These are phyloP conservation scores for Dryadomyces quercivorus DNA, from an alignment of 2,329 filamentous ascomycete species.

Conservation along the genomic window DNA sequence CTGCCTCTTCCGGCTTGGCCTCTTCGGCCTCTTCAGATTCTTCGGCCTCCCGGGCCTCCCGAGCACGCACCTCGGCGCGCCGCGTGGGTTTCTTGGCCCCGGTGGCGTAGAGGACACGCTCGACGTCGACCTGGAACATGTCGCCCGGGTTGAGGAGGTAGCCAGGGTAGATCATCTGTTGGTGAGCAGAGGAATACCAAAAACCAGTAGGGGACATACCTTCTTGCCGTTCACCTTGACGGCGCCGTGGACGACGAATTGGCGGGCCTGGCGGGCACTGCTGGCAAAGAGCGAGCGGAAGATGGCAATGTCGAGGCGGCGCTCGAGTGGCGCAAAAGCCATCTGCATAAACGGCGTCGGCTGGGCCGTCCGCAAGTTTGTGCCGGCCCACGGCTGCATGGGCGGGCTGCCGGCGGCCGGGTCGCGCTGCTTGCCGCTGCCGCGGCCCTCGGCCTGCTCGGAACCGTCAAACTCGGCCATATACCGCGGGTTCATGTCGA, in stretches of 20 bases:
- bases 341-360: constrained; percentile 88
- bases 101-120: constrained; percentile 79
- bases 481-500: constrained; percentile 72
- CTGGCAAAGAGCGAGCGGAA: constrained; percentile 91
- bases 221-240: constrained; percentile 96
- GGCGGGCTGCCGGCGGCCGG: constrained; percentile 3
- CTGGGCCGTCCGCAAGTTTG: constrained; percentile 20
- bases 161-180: constrained; percentile 77
- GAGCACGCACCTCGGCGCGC: constrained; percentile 8
- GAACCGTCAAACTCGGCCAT: constrained; percentile 74
- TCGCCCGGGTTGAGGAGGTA: constrained; percentile 95
- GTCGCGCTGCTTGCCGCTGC: constrained; percentile 48
- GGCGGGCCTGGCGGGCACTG: constrained; percentile 81
- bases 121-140: constrained; percentile 91
- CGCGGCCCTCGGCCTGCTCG: constrained; percentile 70
- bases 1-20: constrained; percentile 12
- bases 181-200: not conserved
- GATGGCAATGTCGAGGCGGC: constrained; percentile 85
- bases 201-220: constrained; percentile 44
- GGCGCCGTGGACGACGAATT: constrained; percentile 84
- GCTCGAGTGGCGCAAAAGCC: constrained; percentile 83
- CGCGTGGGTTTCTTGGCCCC: constrained; percentile 52
- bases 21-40: constrained; percentile 13
- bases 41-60: constrained; percentile 16
- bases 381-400: constrained; percentile 8